Conservation (phyloP, 2,329 filamentous ascomycete genomes). For the Penicillium glabrum region DNA sequence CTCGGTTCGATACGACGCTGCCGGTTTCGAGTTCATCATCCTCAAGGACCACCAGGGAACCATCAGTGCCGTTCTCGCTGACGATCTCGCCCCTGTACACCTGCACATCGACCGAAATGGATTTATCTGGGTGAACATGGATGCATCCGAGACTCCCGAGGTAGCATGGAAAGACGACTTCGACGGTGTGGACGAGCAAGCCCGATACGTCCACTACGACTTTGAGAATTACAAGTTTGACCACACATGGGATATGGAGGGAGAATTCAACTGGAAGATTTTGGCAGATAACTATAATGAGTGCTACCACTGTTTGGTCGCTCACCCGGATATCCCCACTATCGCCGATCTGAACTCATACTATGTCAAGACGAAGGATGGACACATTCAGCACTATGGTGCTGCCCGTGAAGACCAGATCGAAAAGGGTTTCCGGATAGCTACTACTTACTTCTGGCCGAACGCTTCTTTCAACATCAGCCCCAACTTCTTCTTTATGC, state of each 20-base stretch:
- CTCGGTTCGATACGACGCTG: constrained; percentile 55
- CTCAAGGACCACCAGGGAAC: constrained; percentile 51
- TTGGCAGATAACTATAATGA: constrained; percentile 65
- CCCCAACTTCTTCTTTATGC: constrained; percentile 63
- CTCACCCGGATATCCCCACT: constrained; percentile 27
- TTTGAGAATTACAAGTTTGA: constrained; percentile 59
- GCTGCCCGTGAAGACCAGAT: constrained; percentile 22
- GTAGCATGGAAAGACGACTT: constrained; percentile 57
- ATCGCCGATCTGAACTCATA: constrained; percentile 60
- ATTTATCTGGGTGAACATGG: constrained; percentile 62
- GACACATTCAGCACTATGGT: constrained; percentile 53
- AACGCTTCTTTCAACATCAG: constrained; percentile 43
- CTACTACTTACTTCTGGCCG: constrained; percentile 34
- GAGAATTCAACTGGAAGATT: constrained; percentile 62
- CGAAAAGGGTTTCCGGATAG: constrained; percentile 24
- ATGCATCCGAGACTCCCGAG: constrained; percentile 47
- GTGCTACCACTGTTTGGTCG: constrained; percentile 31
- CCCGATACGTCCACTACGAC: constrained; percentile 50
- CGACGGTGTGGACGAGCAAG: constrained; percentile 49
- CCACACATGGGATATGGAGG: constrained; percentile 59
- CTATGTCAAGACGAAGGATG: constrained; percentile 50
- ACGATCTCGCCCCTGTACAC: constrained; percentile 56
- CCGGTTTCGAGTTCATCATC: constrained; percentile 57
- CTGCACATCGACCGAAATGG: constrained; percentile 55
- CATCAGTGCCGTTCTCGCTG: constrained; percentile 51